Evolutionary conservation across 768 basidiomycete species (phyloP).

Genomic region (Lactarius hatsudake): DNA sequence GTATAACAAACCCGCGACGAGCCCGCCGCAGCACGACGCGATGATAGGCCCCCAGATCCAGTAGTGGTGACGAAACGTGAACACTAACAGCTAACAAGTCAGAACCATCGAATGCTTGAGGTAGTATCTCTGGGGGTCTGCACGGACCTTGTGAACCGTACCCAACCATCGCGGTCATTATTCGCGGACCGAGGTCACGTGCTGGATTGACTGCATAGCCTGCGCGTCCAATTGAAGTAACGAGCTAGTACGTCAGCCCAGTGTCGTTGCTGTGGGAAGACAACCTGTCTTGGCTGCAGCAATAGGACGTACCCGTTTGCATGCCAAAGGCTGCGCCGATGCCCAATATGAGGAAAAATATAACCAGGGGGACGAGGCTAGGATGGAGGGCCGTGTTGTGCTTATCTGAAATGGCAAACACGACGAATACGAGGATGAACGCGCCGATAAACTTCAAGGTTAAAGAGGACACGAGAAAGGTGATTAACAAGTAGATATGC

Average conservation of each 20-base stretch:
- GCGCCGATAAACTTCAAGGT: conserved; percentile 50
- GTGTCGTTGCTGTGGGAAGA: not conserved
- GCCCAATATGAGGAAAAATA: conserved; percentile 56
- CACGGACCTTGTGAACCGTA: conserved; percentile 51
- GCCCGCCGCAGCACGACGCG: conserved; percentile 57
- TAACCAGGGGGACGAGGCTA: conserved; percentile 51
- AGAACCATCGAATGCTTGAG: not conserved
- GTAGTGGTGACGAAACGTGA: conserved; percentile 54
- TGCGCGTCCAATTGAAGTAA: conserved; percentile 24
- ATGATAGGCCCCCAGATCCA: conserved; percentile 71
- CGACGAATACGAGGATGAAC: conserved; percentile 51
- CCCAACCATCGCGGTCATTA: conserved; percentile 69
- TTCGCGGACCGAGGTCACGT: conserved; percentile 66
- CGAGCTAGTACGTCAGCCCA: not conserved
- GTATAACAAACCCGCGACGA: conserved; percentile 53
- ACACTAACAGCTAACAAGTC: conserved; percentile 32
- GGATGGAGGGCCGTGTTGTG: conserved; percentile 47
- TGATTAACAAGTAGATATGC: not conserved
- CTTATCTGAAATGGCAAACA: conserved; percentile 55
- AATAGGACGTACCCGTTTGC: conserved; percentile 42
- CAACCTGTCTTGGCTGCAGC: no score
- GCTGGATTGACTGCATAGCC: conserved; percentile 68
- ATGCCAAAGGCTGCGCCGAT: conserved; percentile 58
- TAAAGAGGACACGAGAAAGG: not conserved
- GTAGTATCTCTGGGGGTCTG: not conserved